Conservation (phyloP, 371 early-diverging fungal genomes). For the Mortierella sp. region DNA sequence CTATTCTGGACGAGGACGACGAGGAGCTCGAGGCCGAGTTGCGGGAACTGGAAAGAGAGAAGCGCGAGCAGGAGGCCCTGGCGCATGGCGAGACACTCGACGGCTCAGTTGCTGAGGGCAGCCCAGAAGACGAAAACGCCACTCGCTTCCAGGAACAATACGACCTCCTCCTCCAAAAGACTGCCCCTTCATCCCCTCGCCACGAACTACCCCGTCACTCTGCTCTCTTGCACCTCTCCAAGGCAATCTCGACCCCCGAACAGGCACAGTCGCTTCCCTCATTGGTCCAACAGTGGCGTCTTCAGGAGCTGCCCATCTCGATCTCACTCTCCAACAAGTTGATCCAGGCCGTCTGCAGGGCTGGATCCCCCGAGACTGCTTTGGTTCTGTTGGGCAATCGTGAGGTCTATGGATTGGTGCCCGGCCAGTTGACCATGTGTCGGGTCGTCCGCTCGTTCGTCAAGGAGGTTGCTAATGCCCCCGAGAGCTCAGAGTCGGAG, state of each 20-base stretch:
- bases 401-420: conserved; percentile 54
- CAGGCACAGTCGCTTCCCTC: conserved; percentile 47
- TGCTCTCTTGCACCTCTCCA: conserved; percentile 32
- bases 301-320: conserved; percentile 52
- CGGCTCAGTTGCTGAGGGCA: conserved; percentile 10
- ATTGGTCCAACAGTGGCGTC: conserved; percentile 61
- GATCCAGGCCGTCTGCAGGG: conserved; percentile 47
- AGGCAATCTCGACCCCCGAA: conserved; percentile 25
- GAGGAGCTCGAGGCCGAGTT: conserved; percentile 55
- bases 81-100: conserved; percentile 24
- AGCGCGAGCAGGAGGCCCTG: conserved; percentile 46
- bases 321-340: conserved; percentile 36
- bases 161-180: conserved; percentile 24
- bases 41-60: conserved; percentile 50
- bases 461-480: conserved; percentile 27
- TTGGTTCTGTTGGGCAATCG: conserved; percentile 59
- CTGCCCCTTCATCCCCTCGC: conserved; percentile 11
- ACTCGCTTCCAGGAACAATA: conserved; percentile 39
- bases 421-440: conserved; percentile 45
- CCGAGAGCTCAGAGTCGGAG: conserved; percentile 18
- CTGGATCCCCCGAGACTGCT: conserved; percentile 55
- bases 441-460: conserved; percentile 46
- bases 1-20: conserved; percentile 50
- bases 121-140: neutral
- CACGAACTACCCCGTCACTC: conserved; percentile 48